Evolutionary conservation across 1,284 basidiomycete species (phyloP), one percentile per base, ranked within the genome.

Genomic region (Ceratorhiza oryzae-sativae): DNA sequence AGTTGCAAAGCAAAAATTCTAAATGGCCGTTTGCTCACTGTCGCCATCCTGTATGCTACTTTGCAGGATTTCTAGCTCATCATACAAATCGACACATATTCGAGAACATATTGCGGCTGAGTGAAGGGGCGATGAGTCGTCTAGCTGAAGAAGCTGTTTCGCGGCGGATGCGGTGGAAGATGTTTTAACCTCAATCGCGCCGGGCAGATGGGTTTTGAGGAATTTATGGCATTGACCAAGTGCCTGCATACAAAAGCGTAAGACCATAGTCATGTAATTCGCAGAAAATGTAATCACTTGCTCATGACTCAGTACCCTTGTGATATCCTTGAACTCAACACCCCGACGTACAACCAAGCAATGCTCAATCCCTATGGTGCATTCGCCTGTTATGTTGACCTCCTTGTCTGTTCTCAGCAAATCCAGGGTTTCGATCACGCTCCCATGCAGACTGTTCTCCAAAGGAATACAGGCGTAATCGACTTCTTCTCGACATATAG

Each of bases 91-190:
- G 2, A 55, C 71, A 62, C 73, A 74, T 48, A 75, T 46, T 10
- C 65, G 71, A 3, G 75, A 75, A 34, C 73, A 73, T 34, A 76
- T 74, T 23, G 75, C 75, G 18, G 75, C 75, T 15, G 67, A 68
- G 45, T 53, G 55, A 41, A 36, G 56, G 1, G 56, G 27, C 18
- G 39, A 34, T 12, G 68, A 45, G n/a, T 48, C 71, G 32, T 71
- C 71, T 20, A 61, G 56, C 25, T 67, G 13, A 13, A 75, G 30
- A 15, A 75, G 65, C n/a, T 59, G 71, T 58, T 73, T 49, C n/a
- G 75, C 74, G 20, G 75, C 75, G n/a, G 65, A 71, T n/a, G 75
- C 75, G 9, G 75, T 76, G 10, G 75, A 76, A 41, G 67, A 41
- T 4, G 73, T 72, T 45, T 56, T 62, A 9, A 71, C 58, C 60